Evolutionary conservation across 495 filamentous ascomycete species (phyloP), one percentile per base, ranked within the genome.

Genomic region (Neurospora cerealis): DNA sequence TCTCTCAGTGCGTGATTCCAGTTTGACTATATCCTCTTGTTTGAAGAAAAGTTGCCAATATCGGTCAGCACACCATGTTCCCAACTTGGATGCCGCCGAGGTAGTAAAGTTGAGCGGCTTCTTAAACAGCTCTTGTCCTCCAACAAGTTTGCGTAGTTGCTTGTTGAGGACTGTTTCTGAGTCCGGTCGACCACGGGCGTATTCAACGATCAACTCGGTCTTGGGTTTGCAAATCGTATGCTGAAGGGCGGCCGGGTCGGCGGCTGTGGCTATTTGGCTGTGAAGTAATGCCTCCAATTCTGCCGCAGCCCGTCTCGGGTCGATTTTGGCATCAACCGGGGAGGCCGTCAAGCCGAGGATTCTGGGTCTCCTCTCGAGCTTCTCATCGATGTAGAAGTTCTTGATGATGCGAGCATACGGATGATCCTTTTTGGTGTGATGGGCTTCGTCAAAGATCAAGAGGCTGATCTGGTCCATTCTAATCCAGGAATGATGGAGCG

Each of bases 271-370:
- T 77, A 98, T 98, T 75, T 90, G 88, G 78, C 89, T 90, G 75
- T 96, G 85, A 24, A 99, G 86, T 24, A 97, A 83, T 0, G 80
- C 85, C 77, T 99, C 96, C 0, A 99, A 87, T 73, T 93, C 88
- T 37, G 89, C 90, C 32, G 93, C 94, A 72, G 92, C 92, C 48
- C 89, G 83, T 28, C 88, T 83, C 34, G 93, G 87, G 77, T 96
- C 89, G 0, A 87, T 85, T 76, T 92, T 90, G 3, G 91, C 89
- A 83, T 98, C 95, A n/a, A 98, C 91, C 2, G 96, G 96, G 11
- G 95, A 98, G 19, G 96, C 96, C 10, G 96, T 99, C 95, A 99
- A 97, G 21, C 95, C 96, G 77, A 99, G 93, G 32, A 99, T 90
- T 72, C 91, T 91, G 17, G 96, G 96, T 3, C 89, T 86, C 24